A percentile compares a stretch with the other conserved stretches of the same genome.
phyloP scores from a whole-genome alignment of 495 filamentous ascomycete genomes.

The Aspergillus campestris region DNA sequence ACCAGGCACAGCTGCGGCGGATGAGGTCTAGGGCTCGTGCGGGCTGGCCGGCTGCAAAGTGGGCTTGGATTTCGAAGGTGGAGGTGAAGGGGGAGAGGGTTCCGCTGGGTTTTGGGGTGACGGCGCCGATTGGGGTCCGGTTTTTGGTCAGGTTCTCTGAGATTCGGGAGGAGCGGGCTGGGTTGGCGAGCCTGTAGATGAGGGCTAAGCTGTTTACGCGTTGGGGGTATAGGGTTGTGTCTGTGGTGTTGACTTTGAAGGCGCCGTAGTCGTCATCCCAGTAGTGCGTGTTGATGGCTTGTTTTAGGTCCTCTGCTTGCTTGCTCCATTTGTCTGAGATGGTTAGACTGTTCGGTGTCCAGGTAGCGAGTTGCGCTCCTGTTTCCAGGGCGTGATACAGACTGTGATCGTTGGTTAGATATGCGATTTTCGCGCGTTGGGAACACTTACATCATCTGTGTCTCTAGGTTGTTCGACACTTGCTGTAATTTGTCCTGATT shows the following conservation, averaged over 20 bases:
- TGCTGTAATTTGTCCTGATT: constrained; percentile 53
- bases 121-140: constrained; percentile 52
- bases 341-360: constrained; percentile 36
- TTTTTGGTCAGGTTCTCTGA: constrained; percentile 39
- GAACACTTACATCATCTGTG: constrained; percentile 43
- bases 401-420: constrained; percentile 12
- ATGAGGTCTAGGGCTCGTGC: constrained; percentile 48
- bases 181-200: constrained; percentile 28
- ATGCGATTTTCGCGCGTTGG: neutral
- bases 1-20: constrained; percentile 51
- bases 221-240: constrained; percentile 40
- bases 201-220: constrained; percentile 45
- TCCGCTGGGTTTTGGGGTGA: constrained; percentile 47
- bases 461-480: constrained; percentile 44
- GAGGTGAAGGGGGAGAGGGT: constrained; percentile 55
- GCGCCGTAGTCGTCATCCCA: constrained; percentile 45
- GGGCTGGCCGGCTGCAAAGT: constrained; percentile 38
- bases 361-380: constrained; percentile 41
- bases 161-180: constrained; percentile 25
- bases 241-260: constrained; percentile 48
- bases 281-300: constrained; percentile 38
- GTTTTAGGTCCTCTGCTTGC: constrained; percentile 29
- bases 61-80: constrained; percentile 53
- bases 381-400: constrained; percentile 45
- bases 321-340: constrained; percentile 35